Evolutionary conservation across 495 filamentous ascomycete genomes (phyloP), one percentile per base, ranked within the genome.

Genomic region (Penicillium simplicissimum): DNA sequence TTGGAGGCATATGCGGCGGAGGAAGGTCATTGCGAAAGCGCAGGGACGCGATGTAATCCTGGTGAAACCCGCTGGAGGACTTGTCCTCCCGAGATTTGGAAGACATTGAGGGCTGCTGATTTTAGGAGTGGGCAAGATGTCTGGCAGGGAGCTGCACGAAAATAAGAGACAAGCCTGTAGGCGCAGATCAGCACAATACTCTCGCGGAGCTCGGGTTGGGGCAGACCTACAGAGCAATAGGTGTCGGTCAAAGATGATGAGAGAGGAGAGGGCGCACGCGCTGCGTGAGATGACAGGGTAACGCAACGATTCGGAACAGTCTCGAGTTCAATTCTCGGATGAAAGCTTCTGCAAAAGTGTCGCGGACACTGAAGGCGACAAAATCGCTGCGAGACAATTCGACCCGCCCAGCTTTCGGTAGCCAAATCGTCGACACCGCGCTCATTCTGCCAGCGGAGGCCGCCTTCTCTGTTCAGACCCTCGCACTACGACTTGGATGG

Each of bases 31-130:
- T 98, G 63, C 92, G 90, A 74, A 96, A 98, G 70, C 95, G 86
- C 57, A 96, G 89, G 56, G 94, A 89, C 48, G 92, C 94, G 63
- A 98, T 96, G 70, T 96, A 98, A 67, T 98, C 95, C 76, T 98
- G 95, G 67, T 92, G 90, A 61, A 91, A 89, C 69, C 84, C 85
- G 76, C 90, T 85, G 25, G 79, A 73, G 57, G 80, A 76, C 68
- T 78, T 74, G 55, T 68, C 67, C 35, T 77, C 75, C 60, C 77
- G 76, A 3, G 75, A 72, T 43, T 78, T 80, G 55, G 76, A 77
- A 70, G 68, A 63, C 67, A 75, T 74, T 2, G 25, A n/a, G 54
- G 31, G 35, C 6, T n/a, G 40, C 15, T 15, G 5, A 23, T 13
- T 8, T 51, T 51, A 6, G 17, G 35, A 15, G 19, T 35, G 33